Conservation (phyloP, 164 flowering plant species). For the Stephania cephalantha region DNA sequence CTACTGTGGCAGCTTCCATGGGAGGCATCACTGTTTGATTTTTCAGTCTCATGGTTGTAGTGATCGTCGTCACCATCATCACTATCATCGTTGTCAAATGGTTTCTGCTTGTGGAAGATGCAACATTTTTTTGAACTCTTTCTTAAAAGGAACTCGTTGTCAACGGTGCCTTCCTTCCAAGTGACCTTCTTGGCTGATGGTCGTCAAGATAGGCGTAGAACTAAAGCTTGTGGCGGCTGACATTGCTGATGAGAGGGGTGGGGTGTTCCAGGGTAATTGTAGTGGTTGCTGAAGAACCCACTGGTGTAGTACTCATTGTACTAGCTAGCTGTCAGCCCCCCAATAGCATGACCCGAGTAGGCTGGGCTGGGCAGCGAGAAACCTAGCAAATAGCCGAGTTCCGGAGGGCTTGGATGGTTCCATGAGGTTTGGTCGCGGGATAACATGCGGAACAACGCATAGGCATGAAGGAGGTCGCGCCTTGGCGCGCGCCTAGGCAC, state of each 20-base stretch:
- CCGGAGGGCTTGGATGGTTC: no score
- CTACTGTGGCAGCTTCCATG: conserved; percentile 6
- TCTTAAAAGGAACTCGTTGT: conserved; percentile 81
- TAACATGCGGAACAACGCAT: no score
- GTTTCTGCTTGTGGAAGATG: conserved; percentile 83
- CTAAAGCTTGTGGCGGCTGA: conserved; percentile 40
- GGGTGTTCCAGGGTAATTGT: conserved; percentile 39
- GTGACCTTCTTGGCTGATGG: conserved; percentile 59
- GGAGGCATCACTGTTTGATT: conserved; percentile 1
- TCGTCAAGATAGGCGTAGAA: conserved; percentile 42
- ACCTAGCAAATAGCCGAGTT: no score
- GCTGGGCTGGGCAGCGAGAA: no score
- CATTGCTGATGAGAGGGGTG: conserved; percentile 29
- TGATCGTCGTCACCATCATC: conserved; percentile 42
- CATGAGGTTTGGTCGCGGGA: no score
- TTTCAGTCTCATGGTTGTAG: conserved; percentile 1
- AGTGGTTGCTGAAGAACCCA: conserved; percentile 21
- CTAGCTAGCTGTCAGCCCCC: no score
- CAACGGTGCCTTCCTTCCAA: conserved; percentile 95
- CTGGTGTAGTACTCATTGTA: conserved; percentile 12
- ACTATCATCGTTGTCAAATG: conserved; percentile 87
- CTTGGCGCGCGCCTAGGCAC: no score
- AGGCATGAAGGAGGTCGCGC: no score
- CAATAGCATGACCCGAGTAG: no score
- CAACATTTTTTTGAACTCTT: conserved; percentile 95